Percentiles rank a stretch among this genome's conserved stretches.
These are phyloP conservation scores for Aspergillus avenaceus DNA, from an alignment of 495 filamentous ascomycete species.

Conservation along the genomic window DNA sequence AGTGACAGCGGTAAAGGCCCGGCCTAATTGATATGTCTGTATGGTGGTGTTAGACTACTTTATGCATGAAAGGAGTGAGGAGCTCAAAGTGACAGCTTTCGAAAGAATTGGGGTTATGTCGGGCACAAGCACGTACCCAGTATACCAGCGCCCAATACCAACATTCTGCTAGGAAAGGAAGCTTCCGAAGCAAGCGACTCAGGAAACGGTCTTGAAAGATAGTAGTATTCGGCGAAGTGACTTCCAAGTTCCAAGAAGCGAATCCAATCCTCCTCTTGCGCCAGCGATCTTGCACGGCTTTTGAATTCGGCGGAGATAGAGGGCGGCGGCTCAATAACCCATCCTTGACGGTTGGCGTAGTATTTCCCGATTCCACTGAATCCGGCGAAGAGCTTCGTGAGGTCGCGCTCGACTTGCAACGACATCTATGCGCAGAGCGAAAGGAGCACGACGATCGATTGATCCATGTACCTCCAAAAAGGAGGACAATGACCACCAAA, in stretches of 20 bases:
- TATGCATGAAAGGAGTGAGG: background rate
- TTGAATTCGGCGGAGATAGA: conserved; percentile 24
- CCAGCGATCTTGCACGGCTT: conserved; percentile 30
- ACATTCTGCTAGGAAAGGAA: conserved; percentile 74
- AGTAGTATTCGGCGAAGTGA: conserved; percentile 53
- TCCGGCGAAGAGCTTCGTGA: conserved; percentile 23
- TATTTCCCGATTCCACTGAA: conserved; percentile 27
- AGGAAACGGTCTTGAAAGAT: conserved; percentile 50
- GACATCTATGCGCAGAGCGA: conserved; percentile 4
- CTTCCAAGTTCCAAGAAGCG: conserved; percentile 24
- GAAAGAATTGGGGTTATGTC: too few relatives aligned
- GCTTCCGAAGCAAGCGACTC: conserved; percentile 57
- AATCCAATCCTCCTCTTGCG: conserved; percentile 39
- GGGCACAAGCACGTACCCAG: conserved; percentile 48
- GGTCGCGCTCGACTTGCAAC: conserved; percentile 16
- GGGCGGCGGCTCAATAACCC: conserved; percentile 19
- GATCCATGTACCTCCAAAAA: conserved; percentile 59
- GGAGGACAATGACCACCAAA: conserved; percentile 48
- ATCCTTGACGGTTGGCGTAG: conserved; percentile 29
- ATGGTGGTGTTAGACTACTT: background rate
- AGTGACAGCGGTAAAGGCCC: conserved; percentile 58
- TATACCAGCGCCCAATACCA: conserved; percentile 77
- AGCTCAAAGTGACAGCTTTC: conserved; percentile 1
- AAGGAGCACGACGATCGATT: conserved; percentile 36
- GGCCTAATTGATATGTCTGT: conserved; percentile 59